Percentiles rank a stretch among this genome's conserved stretches.
These are phyloP conservation scores for Vigna mungo DNA, from an alignment of 306 rosid species.

Conservation along the genomic window DNA sequence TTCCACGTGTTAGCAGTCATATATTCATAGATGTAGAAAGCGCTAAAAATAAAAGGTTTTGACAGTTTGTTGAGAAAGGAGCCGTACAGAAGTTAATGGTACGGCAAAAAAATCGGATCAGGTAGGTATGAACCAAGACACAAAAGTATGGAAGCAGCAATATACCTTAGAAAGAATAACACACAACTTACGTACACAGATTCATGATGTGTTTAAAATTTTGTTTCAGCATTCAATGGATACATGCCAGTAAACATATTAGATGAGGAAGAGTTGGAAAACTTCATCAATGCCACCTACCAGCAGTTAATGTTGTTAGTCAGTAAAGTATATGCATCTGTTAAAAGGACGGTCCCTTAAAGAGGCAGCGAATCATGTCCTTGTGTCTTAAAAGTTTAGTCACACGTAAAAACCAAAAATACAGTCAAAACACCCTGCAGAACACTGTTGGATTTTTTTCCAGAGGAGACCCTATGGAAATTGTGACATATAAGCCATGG, in stretches of 20 bases:
- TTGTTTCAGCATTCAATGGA: not conserved
- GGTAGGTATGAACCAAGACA: conserved; percentile 19
- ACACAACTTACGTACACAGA: not conserved
- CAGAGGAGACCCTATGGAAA: too few species aligned
- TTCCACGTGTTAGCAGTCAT: not conserved
- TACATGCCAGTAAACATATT: not conserved
- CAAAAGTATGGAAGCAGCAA: conserved; percentile 8
- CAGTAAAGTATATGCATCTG: conserved; percentile 13
- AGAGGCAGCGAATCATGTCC: conserved; percentile 18
- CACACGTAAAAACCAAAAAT: not conserved
- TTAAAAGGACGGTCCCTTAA: conserved; percentile 16
- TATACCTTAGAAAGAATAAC: conserved; percentile 17
- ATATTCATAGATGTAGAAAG: not conserved
- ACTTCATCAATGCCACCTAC: conserved; percentile 10
- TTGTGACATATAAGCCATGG: too few species aligned
- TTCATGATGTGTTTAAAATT: not conserved
- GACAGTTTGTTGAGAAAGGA: conserved; percentile 9
- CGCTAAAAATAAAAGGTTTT: not conserved
- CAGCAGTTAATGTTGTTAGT: conserved; percentile 21
- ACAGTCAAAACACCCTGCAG: not conserved
- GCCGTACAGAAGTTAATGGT: conserved; percentile 12
- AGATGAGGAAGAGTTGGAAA: conserved; percentile 1
- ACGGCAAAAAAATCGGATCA: conserved; percentile 26
- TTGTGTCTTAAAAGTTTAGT: not conserved
- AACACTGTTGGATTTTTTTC: not conserved